These are phyloP conservation scores for Ananas comosus DNA, from an alignment of 176 grass and related monocot genomes.

Conservation along the genomic window DNA sequence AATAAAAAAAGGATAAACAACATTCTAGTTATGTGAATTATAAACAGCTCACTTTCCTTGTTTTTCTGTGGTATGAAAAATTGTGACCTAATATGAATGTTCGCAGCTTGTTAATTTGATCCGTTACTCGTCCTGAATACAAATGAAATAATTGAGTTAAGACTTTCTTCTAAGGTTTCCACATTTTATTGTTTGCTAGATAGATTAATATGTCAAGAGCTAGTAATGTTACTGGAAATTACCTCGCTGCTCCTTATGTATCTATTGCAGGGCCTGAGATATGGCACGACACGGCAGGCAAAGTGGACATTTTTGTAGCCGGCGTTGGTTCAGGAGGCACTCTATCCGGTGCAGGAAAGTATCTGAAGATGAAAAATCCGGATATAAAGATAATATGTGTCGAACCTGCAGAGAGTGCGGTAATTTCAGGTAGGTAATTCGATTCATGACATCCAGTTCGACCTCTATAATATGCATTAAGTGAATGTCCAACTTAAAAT, in stretches of 20 bases:
- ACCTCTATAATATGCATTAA: not conserved
- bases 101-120: not conserved
- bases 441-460: not conserved
- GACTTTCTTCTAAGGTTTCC: not conserved
- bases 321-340: slow-evolving; percentile 75
- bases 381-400: slow-evolving; percentile 54
- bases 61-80: not conserved
- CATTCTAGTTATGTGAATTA: not conserved
- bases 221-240: not conserved
- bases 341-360: slow-evolving; percentile 54
- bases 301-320: slow-evolving; percentile 82
- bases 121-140: not conserved
- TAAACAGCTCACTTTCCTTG: not conserved
- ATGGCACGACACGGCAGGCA: slow-evolving; percentile 82
- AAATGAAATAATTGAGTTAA: not conserved
- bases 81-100: not conserved
- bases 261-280: slow-evolving; percentile 62
- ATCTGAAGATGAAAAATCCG: slow-evolving; percentile 74
- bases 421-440: slow-evolving; percentile 50
- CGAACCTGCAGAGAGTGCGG: slow-evolving; percentile 74
- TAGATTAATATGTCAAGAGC: not conserved
- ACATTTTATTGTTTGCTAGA: not conserved
- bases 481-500: not conserved
- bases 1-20: not conserved
- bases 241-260: slow-evolving; percentile 23